A percentile compares a stretch with the other conserved stretches of the same genome.
Evolutionary conservation across 2,329 filamentous ascomycete species (phyloP).

Genomic region (Pseudogymnoascus sp.): DNA sequence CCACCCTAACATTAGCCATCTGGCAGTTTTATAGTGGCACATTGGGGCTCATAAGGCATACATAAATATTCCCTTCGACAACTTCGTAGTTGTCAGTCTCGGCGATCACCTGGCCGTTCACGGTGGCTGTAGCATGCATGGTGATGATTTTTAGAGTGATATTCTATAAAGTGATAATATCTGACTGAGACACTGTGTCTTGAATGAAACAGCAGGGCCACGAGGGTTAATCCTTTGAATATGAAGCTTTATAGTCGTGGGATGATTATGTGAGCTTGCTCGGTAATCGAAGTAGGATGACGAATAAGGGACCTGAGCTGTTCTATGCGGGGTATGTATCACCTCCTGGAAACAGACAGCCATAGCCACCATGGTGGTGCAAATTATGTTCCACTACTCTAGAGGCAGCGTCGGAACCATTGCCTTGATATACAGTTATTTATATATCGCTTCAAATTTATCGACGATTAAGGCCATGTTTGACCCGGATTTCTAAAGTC

Average conservation of each 20-base stretch:
- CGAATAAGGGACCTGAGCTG: neutral
- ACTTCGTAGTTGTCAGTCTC: constrained; percentile 39
- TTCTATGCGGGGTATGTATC: neutral
- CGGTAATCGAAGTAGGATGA: neutral
- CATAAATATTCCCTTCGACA: constrained; percentile 44
- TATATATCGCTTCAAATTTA: neutral
- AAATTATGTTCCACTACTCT: neutral
- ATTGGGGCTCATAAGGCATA: constrained; percentile 19
- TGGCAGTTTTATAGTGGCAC: neutral
- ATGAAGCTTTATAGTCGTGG: neutral
- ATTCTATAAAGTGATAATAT: neutral
- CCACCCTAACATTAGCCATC: neutral
- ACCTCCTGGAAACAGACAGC: neutral
- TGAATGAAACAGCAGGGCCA: neutral
- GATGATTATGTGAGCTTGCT: constrained; percentile 1
- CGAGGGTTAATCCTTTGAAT: neutral
- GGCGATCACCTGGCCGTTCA: constrained; percentile 39
- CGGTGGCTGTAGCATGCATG: constrained; percentile 27
- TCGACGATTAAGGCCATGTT: too few relatives aligned
- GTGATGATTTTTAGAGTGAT: neutral
- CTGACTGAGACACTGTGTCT: neutral
- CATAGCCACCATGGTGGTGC: neutral
- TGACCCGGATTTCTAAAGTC: neutral
- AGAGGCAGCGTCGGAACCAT: neutral
- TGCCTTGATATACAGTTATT: neutral